Conservation (phyloP, 2,329 filamentous ascomycete species). For the Fusarium nodosum region DNA sequence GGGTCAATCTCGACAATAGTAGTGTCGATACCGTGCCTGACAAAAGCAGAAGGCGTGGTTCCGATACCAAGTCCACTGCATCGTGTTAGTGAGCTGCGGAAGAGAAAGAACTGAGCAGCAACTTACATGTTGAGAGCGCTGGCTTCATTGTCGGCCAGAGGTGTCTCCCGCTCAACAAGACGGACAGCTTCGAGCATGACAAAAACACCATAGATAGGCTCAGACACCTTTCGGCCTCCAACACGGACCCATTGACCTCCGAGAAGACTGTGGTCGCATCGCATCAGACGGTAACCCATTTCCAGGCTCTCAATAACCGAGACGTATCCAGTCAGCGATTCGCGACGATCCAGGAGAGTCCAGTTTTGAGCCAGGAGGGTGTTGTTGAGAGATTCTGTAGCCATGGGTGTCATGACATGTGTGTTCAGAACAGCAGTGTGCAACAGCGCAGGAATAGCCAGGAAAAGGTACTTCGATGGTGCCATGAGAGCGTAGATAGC, state of each 20-base stretch:
- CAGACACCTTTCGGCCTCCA: conserved; percentile 70
- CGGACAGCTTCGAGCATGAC: conserved; percentile 93
- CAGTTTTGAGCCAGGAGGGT: conserved; percentile 76
- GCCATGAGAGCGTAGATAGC: conserved; percentile 74
- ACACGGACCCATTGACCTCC: conserved; percentile 87
- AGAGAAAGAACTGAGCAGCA: neutral
- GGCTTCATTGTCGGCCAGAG: conserved; percentile 72
- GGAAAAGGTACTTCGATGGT: conserved; percentile 76
- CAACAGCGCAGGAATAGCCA: conserved; percentile 78
- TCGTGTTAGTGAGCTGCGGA: conserved; percentile 16
- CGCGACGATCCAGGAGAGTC: conserved; percentile 82
- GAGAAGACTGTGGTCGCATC: conserved; percentile 93
- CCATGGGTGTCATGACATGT: conserved; percentile 74
- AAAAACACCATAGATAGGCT: conserved; percentile 97
- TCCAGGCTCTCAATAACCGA: conserved; percentile 85
- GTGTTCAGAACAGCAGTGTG: conserved; percentile 80
- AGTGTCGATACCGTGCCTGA: conserved; percentile 89
- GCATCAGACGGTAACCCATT: conserved; percentile 81
- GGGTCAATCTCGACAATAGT: conserved; percentile 97
- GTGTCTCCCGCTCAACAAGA: conserved; percentile 73
- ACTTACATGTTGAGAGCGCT: conserved; percentile 88
- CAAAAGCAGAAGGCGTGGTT: conserved; percentile 87
- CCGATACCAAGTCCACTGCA: conserved; percentile 88
- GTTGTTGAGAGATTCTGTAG: conserved; percentile 73
- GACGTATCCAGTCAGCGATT: conserved; percentile 92